Percentiles rank a stretch among this genome's conserved stretches.
phyloP scores from a whole-genome alignment of 2,329 filamentous ascomycete genomes.

The Metarhizium humberi region DNA sequence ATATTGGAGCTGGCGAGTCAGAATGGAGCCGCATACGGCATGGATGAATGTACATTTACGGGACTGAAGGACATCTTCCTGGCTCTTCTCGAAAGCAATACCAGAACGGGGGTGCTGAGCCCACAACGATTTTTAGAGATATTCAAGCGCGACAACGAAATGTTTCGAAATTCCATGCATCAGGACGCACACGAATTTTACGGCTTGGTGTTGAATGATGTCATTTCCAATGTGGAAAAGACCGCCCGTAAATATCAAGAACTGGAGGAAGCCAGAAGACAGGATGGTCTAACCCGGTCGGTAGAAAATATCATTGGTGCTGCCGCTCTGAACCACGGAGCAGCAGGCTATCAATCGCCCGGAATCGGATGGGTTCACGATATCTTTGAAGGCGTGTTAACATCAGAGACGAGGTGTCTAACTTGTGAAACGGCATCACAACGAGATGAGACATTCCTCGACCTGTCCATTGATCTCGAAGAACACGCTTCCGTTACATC shows the following conservation, averaged over 20 bases:
- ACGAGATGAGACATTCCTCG: conserved; percentile 89
- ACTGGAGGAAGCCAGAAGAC: conserved; percentile 29
- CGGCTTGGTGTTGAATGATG: conserved; percentile 88
- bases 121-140: conserved; percentile 91
- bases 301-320: conserved; percentile 31
- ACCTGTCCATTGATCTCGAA: conserved; percentile 91
- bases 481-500: conserved; percentile 95
- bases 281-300: conserved; percentile 40
- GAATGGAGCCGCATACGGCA: conserved; percentile 71
- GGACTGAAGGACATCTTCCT: conserved; percentile 94
- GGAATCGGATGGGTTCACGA: conserved; percentile 90
- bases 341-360: conserved; percentile 41
- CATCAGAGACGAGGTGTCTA: conserved; percentile 91
- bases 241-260: conserved; percentile 60
- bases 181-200: conserved; percentile 98
- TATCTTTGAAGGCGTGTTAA: conserved; percentile 88
- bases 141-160: conserved; percentile 87
- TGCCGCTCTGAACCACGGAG: conserved; percentile 24
- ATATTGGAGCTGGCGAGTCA: conserved; percentile 78
- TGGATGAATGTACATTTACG: conserved; percentile 92
- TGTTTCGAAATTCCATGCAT: conserved; percentile 95
- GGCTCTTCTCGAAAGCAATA: conserved; percentile 70
- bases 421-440: conserved; percentile 95
- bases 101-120: conserved; percentile 81
- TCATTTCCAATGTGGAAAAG: conserved; percentile 89